Evolutionary conservation across 805 yeast genomes (phyloP), one percentile per base, ranked within the genome.

Genomic region (Candida ortonii): DNA sequence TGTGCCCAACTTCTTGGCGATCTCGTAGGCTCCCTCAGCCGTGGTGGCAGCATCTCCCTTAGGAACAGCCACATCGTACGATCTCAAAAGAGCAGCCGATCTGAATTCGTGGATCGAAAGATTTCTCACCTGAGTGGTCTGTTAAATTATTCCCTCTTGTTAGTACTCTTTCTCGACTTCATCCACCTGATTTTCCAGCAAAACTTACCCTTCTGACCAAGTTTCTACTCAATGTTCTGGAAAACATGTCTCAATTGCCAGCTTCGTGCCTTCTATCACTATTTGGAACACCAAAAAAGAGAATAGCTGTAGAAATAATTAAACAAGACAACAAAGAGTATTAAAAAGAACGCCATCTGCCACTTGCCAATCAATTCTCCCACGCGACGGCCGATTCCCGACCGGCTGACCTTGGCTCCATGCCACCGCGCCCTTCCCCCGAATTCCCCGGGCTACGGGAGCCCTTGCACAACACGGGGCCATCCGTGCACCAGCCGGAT

Each of bases 101-200:
- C 97, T 86, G 78, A 66, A 93, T 68, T 93, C 99, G 60, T 93
- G 98, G 50, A 93, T 78, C 12, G 97, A 88, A 53, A 93, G 70
- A 68, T 69, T 70, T 73, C 98, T 86, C 16, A 47, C 48, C 47
- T 57, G 62, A 20, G 47, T 39, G 25, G 46, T 32, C 37, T 48
- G 33, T 28, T n/a, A n/a, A n/a, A n/a, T n/a, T n/a, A n/a, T n/a
- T n/a, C n/a, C n/a, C n/a, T n/a, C n/a, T n/a, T n/a, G n/a, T n/a
- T n/a, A n/a, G n/a, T n/a, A n/a, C n/a, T n/a, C n/a, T n/a, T n/a
- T n/a, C n/a, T n/a, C n/a, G n/a, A n/a, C n/a, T n/a, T n/a, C n/a
- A n/a, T n/a, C n/a, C n/a, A n/a, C n/a, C n/a, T n/a, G n/a, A n/a
- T n/a, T n/a, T n/a, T n/a, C n/a, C n/a, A n/a, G n/a, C n/a, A n/a